These are phyloP conservation scores for Pichia sp. DNA, from an alignment of 1,139 yeast genomes.

Conservation along the genomic window DNA sequence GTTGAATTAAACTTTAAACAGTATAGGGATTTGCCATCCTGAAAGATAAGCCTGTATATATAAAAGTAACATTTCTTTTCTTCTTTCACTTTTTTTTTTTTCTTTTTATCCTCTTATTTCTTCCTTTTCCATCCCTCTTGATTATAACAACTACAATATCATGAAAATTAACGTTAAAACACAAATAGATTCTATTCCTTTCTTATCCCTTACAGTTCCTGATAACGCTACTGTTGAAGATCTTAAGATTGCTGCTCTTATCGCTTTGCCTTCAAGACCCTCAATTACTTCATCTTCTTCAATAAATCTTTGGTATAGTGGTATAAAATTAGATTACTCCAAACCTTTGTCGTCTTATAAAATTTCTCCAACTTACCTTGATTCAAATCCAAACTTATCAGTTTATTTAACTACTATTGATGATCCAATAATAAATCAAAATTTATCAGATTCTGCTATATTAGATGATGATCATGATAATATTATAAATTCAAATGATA, in stretches of 20 bases:
- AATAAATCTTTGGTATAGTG: slow-evolving; percentile 47
- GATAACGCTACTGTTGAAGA: slow-evolving; percentile 47
- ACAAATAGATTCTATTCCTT: background rate
- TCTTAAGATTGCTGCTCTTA: slow-evolving; percentile 39
- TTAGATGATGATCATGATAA: slow-evolving; percentile 18
- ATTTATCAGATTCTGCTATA: slow-evolving; percentile 11
- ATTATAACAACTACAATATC: background rate
- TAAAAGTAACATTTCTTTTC: no score
- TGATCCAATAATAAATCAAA: background rate
- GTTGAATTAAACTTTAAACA: no score
- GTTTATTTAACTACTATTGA: slow-evolving; percentile 37
- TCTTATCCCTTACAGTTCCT: slow-evolving; percentile 33
- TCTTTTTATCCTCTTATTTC: background rate
- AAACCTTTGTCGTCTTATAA: slow-evolving; percentile 25
- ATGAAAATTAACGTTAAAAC: slow-evolving; percentile 23
- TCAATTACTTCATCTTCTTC: slow-evolving; percentile 19
- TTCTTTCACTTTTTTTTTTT: background rate
- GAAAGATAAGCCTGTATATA: no score
- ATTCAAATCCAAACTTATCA: slow-evolving; percentile 26
- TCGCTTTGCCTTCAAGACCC: slow-evolving; percentile 32
- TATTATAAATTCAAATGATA: background rate
- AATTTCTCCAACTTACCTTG: slow-evolving; percentile 18
- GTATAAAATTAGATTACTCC: slow-evolving; percentile 39
- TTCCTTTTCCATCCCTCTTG: background rate
- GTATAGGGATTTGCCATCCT: no score